Evolutionary conservation across 1,284 basidiomycete genomes (phyloP), one percentile per base, ranked within the genome.

Genomic region (Rhodotorula sp.): DNA sequence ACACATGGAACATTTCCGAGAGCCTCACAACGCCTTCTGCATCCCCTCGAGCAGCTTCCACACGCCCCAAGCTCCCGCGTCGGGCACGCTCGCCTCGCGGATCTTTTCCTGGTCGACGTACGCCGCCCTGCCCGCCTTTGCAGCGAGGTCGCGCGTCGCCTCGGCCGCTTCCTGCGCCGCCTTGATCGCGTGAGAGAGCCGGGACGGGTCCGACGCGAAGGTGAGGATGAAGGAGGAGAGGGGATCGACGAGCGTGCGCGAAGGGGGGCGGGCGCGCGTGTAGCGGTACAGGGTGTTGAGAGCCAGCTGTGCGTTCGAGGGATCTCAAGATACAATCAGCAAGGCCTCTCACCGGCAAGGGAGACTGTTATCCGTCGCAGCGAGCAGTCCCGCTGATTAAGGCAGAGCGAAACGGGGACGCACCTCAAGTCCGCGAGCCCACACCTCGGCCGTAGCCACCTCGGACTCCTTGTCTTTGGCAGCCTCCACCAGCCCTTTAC

Each of bases 41-140:
- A 83, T 75, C 1, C 79, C 87, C 79, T 91, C 86, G 65, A 94
- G 78, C 58, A 93, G 84, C n/a, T 86, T 85, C 78, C 88, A 89
- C 60, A 95, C 86, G 48, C 91, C 93, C 88, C 90, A 92, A 44
- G 93, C 93, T 44, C 93, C 93, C 0, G 93, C 92, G 81, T 96
- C 94, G 2, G 92, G 85, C 20, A 94, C 85, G 60, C 84, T 84
- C 78, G 90, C 85, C 75, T 87, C 84, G 79, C 85, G 87, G 67
- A 95, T 81, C 73, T 86, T 83, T 61, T 88, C 86, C 60, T 88
- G 86, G 76, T 89, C 90, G 56, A 95, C 87, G 80, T 96, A 96
- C 1, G 91, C 91, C 73, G 91, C 93, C 74, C 94, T 83, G 0
- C 94, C 94, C 2, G 91, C 93, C 81, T 90, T 93, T 3, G 94